These are phyloP conservation scores for Solanum dulcamara DNA, from an alignment of 257 asterid genomes.

Conservation along the genomic window DNA sequence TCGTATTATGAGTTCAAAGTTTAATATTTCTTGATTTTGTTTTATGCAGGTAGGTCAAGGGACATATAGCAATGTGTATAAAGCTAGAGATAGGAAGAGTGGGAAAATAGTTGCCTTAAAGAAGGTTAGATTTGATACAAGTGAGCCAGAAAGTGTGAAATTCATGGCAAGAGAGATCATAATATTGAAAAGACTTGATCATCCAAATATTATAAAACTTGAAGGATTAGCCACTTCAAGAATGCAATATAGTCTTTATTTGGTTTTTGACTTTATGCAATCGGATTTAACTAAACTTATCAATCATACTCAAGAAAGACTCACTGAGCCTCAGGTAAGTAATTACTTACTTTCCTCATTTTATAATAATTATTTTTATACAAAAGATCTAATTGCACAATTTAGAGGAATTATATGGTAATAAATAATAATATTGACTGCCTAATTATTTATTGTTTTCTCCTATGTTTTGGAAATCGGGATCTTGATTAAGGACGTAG, in stretches of 20 bases:
- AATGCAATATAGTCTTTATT: conserved; percentile 78
- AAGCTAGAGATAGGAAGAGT: conserved; percentile 46
- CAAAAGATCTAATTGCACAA: neutral
- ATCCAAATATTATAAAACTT: conserved; percentile 73
- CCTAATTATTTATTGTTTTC: neutral
- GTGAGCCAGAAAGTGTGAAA: conserved; percentile 60
- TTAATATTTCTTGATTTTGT: no score
- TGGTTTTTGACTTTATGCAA: conserved; percentile 68
- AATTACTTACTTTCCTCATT: neutral
- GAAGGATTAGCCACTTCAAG: conserved; percentile 83
- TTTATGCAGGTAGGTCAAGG: conserved; percentile 64
- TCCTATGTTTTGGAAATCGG: neutral
- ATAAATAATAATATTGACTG: neutral
- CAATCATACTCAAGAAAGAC: conserved; percentile 36
- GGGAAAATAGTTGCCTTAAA: conserved; percentile 67
- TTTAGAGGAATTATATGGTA: neutral
- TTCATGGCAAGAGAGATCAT: conserved; percentile 91
- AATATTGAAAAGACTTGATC: conserved; percentile 48
- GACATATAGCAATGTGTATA: conserved; percentile 86
- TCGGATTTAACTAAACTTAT: conserved; percentile 47
- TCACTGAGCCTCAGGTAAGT: conserved; percentile 63
- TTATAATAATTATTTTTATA: neutral
- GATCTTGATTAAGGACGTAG: neutral
- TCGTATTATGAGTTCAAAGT: no score
- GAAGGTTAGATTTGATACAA: conserved; percentile 72